phyloP scores from a whole-genome alignment of 805 yeast species.

The Candida mattraensis region DNA sequence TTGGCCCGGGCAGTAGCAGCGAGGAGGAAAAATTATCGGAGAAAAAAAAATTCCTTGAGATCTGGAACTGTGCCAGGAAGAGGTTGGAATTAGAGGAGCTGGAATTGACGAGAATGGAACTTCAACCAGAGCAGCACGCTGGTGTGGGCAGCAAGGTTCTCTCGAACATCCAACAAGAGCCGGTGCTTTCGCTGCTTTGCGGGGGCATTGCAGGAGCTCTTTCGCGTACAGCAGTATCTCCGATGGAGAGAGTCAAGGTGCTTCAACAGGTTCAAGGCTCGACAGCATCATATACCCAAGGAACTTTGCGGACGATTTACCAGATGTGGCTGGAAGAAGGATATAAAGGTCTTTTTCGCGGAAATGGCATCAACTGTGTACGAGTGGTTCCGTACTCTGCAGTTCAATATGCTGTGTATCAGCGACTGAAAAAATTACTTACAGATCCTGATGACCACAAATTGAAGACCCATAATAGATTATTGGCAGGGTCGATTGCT shows the following conservation, averaged over 20 bases:
- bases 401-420: constrained; percentile 87
- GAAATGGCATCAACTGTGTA: constrained; percentile 86
- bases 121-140: too few species aligned
- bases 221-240: constrained; percentile 90
- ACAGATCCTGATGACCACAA: constrained; percentile 32
- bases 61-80: too few species aligned
- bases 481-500: constrained; percentile 76
- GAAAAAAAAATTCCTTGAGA: not conserved
- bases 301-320: constrained; percentile 70
- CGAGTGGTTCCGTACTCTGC: constrained; percentile 94
- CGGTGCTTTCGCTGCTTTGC: constrained; percentile 61
- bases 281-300: constrained; percentile 45
- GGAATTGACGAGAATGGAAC: too few species aligned
- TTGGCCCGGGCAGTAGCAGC: too few species aligned
- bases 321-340: constrained; percentile 91
- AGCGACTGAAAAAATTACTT: constrained; percentile 50
- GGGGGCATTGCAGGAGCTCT: constrained; percentile 82
- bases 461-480: constrained; percentile 55
- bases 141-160: too few species aligned
- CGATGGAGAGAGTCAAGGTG: constrained; percentile 92
- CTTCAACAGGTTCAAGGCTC: constrained; percentile 82
- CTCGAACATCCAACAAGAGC: constrained; percentile 49
- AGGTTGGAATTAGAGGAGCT: too few species aligned
- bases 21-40: constrained; percentile 2
- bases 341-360: constrained; percentile 83